phyloP scores from a whole-genome alignment of 768 basidiomycete genomes.

The Filobasidium wieringae region DNA sequence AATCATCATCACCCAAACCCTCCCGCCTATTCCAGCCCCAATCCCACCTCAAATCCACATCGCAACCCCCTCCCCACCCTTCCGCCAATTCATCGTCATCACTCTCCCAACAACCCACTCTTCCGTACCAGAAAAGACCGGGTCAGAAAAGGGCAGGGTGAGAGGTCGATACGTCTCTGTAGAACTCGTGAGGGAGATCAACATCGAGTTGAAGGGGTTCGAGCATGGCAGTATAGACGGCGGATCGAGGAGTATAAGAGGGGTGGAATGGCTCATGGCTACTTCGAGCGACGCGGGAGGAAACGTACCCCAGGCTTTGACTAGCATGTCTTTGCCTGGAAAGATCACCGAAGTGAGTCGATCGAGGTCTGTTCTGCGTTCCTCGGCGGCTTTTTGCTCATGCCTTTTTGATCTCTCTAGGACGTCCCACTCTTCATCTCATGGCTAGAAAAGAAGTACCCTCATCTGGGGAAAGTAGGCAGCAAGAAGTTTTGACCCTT shows the following conservation, averaged over 20 bases:
- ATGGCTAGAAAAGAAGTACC: not conserved
- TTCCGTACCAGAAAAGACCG: not conserved
- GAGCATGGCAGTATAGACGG: not conserved
- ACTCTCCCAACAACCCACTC: not conserved
- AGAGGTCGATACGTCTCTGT: not conserved
- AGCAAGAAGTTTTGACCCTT: not conserved
- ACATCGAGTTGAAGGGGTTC: not conserved
- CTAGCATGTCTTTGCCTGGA: not conserved
- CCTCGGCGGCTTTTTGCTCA: not conserved
- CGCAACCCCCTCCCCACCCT: not conserved
- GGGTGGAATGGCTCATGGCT: not conserved
- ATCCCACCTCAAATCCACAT: not conserved
- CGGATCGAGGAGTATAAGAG: not conserved
- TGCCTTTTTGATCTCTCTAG: not conserved
- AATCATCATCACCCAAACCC: not conserved
- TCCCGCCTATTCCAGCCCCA: not conserved
- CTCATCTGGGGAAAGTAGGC: not conserved
- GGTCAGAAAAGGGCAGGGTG: no score
- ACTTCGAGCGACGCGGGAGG: not conserved
- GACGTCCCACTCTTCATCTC: not conserved
- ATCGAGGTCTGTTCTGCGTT: not conserved
- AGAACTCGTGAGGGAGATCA: not conserved
- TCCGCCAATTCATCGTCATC: not conserved
- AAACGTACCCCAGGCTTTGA: not conserved
- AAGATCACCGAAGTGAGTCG: not conserved